These are phyloP conservation scores for Alternaria sp. DNA, from an alignment of 2,329 filamentous ascomycete species.

Conservation along the genomic window DNA sequence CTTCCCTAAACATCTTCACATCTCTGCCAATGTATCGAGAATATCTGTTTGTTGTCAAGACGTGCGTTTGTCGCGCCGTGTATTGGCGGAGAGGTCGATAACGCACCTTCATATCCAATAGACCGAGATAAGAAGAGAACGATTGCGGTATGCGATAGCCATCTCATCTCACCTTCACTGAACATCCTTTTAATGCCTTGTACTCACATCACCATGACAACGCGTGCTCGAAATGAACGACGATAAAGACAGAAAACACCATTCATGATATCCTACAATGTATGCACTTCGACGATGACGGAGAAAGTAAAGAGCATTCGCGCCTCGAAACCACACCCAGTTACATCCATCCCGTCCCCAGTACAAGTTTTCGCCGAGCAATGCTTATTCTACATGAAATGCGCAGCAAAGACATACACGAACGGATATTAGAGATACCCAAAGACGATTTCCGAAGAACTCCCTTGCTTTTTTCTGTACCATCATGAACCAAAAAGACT, in stretches of 20 bases:
- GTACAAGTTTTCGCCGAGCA: conserved; percentile 25
- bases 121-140: not conserved
- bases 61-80: not conserved
- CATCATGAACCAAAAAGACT: conserved; percentile 10
- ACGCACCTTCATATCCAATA: not conserved
- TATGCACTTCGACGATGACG: conserved; percentile 17
- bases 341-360: conserved; percentile 1
- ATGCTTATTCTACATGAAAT: conserved; percentile 32
- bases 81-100: not conserved
- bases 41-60: not conserved
- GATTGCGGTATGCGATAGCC: not conserved
- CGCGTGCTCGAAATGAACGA: not conserved
- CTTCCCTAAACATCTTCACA: not conserved
- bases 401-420: conserved; percentile 16
- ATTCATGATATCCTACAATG: conserved; percentile 28
- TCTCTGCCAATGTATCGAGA: no score
- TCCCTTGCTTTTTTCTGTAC: conserved; percentile 25
- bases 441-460: conserved; percentile 17
- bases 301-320: not conserved
- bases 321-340: conserved; percentile 8
- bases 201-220: not conserved
- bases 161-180: not conserved
- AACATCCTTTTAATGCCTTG: not conserved
- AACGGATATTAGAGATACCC: conserved; percentile 14
- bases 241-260: conserved; percentile 10